Percentiles rank a stretch among this genome's conserved stretches.
Evolutionary conservation across 768 basidiomycete species (phyloP).

Genomic region (Melanogaster broomeanus): DNA sequence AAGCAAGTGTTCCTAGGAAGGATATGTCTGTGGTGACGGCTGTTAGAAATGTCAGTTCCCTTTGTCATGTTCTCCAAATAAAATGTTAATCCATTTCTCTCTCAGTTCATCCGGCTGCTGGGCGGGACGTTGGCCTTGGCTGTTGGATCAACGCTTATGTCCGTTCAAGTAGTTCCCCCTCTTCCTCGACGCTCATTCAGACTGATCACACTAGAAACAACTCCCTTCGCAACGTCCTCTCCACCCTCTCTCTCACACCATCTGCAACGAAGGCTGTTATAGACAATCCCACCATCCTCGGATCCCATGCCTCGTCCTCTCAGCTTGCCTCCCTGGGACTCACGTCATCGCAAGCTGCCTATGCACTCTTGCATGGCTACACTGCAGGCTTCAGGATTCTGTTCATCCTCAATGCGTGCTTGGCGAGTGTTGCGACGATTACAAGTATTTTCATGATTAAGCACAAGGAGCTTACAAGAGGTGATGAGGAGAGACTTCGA

Average conservation of each 20-base stretch:
- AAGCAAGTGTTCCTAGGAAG: conserved; percentile 65
- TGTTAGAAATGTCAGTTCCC: conserved; percentile 51
- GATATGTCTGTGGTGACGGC: conserved; percentile 84
- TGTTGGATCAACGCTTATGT: conserved; percentile 61
- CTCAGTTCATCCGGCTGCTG: conserved; percentile 70
- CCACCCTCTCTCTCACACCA: conserved; percentile 36
- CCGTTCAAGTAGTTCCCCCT: conserved; percentile 4
- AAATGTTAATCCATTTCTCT: background rate
- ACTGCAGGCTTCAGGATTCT: too few relatives aligned
- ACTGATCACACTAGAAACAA: conserved; percentile 40
- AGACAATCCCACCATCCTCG: too few relatives aligned
- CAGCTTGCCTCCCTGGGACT: too few relatives aligned
- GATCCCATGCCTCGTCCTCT: too few relatives aligned
- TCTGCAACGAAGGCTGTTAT: conserved; percentile 43
- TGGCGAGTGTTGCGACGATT: too few relatives aligned
- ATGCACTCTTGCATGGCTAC: too few relatives aligned
- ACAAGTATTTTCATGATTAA: too few relatives aligned
- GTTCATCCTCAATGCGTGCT: too few relatives aligned
- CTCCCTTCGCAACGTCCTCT: conserved; percentile 46
- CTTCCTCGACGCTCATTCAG: background rate
- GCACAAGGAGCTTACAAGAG: too few relatives aligned
- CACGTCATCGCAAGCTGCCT: too few relatives aligned
- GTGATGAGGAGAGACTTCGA: too few relatives aligned
- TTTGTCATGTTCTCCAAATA: background rate
- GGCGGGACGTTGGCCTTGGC: conserved; percentile 72